These are phyloP conservation scores for Solanum chacoense DNA, from an alignment of 305 asterid species.

Conservation along the genomic window DNA sequence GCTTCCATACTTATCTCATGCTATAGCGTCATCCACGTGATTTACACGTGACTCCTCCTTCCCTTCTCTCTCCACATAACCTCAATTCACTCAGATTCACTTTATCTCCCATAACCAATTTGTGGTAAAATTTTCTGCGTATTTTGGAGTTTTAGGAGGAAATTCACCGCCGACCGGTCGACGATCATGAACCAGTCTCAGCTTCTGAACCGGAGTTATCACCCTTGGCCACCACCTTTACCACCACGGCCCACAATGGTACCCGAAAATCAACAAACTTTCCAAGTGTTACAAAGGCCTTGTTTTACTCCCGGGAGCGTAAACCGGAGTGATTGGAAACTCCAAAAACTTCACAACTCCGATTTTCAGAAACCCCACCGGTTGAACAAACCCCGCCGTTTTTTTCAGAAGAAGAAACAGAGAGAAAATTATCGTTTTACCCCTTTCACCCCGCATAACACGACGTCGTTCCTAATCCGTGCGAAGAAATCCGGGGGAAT, in stretches of 20 bases:
- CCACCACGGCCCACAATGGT: background rate
- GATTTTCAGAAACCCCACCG: background rate
- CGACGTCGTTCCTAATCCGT: conserved; percentile 52
- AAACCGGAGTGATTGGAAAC: background rate
- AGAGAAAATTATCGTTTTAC: background rate
- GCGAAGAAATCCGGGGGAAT: conserved; percentile 74
- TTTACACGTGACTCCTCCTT: background rate
- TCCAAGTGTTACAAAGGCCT: background rate
- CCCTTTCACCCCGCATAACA: conserved; percentile 20
- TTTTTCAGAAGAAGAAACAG: conserved; percentile 3
- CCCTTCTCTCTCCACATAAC: background rate
- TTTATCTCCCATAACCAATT: background rate
- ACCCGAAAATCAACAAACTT: background rate
- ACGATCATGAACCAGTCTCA: conserved; percentile 6
- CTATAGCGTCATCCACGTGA: background rate
- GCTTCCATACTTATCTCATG: background rate
- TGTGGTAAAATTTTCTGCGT: background rate
- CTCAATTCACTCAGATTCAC: background rate
- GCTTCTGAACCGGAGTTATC: background rate
- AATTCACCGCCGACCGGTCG: background rate
- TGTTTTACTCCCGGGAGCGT: background rate
- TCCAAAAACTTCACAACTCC: background rate
- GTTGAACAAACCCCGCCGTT: background rate
- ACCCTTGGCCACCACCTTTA: conserved; percentile 2
- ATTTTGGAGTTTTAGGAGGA: background rate